Evolutionary conservation across 371 early-diverging fungal genomes (phyloP), one percentile per base, ranked within the genome.

Genomic region (Mortierella sp.): DNA sequence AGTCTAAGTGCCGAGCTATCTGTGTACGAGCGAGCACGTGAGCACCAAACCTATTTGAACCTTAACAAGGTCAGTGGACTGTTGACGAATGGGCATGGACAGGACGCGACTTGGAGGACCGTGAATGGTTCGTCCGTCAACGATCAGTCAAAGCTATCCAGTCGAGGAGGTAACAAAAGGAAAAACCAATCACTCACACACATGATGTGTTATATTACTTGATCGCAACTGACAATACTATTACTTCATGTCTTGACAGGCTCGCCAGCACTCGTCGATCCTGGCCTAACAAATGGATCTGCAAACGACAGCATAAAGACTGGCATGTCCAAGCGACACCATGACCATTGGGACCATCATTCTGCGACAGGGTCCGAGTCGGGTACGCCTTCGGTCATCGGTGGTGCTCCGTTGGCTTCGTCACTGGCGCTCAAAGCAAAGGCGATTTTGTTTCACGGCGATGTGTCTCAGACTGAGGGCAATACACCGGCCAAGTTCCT

Each of bases 1-100:
- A 92, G 92, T 12, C 70, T 90, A 46, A 87, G 86, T 1, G 91
- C 90, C 6, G 93, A 94, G 30, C 82, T 96, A 19, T 23, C 52
- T 0, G 56, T 76, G 3, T 76, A 76, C 41, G 76, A 76, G 37
- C 64, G 70, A 7, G 76, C 76, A 8, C 64, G 64, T 1, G 76
- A 76, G 15, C 70, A 60, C 27, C 69, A 64, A 26, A 56, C 41
- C 8, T 65, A 64, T 30, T 12, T 69, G 50, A 69, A 76, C 30
- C 31, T 69, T 34, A 32, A 52, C n/a, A 30, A 53, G 27, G 48
- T 64, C 26, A 44, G 50, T 9, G 65, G 58, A 0, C 21, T 69
- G 7, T 43, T 70, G 50, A 39, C 46, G 12, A 44, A 50, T 51
- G 50, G 44, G 19, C 37, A 47, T 7, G 59, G 60, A 23, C 15